These are phyloP conservation scores for Pythium periplocum DNA, from an alignment of 352 stramenopile species.

Conservation along the genomic window DNA sequence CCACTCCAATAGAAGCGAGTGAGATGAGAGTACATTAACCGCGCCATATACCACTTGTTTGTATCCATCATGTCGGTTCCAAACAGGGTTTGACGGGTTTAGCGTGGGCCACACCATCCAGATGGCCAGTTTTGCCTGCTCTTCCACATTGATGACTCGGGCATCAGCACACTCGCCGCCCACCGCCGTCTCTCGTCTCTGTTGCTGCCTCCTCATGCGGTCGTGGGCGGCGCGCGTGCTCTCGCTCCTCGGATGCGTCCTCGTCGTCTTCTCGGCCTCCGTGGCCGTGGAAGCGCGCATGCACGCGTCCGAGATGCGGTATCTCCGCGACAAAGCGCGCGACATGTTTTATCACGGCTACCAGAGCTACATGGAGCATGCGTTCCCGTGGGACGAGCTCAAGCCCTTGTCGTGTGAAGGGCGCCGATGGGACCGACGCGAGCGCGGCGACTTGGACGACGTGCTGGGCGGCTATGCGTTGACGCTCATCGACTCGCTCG, in stretches of 20 bases:
- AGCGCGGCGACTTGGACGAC: slow-evolving; percentile 84
- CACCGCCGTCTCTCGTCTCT: too few species aligned
- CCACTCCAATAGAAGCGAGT: too few species aligned
- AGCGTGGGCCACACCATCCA: too few species aligned
- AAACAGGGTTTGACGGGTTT: too few species aligned
- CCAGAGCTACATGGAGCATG: slow-evolving; percentile 82
- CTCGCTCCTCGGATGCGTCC: background rate
- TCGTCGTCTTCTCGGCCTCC: background rate
- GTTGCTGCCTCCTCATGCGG: too few species aligned
- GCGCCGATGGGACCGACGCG: slow-evolving; percentile 66
- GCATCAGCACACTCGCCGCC: too few species aligned
- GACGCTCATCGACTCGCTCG: slow-evolving; percentile 86
- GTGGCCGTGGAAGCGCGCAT: slow-evolving; percentile 25
- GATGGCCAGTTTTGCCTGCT: too few species aligned
- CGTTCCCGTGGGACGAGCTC: slow-evolving; percentile 85
- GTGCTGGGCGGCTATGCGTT: slow-evolving; percentile 76
- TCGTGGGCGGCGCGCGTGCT: background rate
- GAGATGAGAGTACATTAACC: too few species aligned
- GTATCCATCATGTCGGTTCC: too few species aligned
- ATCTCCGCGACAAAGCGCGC: slow-evolving; percentile 69
- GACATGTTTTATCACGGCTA: slow-evolving; percentile 91
- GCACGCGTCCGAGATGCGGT: slow-evolving; percentile 58
- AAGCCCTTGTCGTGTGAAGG: slow-evolving; percentile 79
- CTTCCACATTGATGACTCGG: too few species aligned
- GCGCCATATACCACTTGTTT: too few species aligned